Evolutionary conservation across 139 green algal genomes (phyloP).

Genomic region (Axilococcus clingmanii): DNA sequence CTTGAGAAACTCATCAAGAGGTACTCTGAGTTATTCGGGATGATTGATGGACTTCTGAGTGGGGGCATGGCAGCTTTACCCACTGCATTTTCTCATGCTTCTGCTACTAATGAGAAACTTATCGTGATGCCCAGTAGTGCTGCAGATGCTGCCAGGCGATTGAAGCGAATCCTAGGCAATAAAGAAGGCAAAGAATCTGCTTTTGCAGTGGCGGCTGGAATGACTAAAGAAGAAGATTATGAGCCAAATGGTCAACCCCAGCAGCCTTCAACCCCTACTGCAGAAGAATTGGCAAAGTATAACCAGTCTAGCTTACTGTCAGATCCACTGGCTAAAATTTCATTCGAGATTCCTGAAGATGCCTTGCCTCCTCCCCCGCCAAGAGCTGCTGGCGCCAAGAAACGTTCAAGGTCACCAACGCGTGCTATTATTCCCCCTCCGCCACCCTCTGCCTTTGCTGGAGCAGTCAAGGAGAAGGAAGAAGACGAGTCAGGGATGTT

Average conservation of each 20-base stretch:
- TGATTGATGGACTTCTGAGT: constrained; percentile 16
- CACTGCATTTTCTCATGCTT: constrained; percentile 21
- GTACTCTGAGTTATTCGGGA: constrained; percentile 28
- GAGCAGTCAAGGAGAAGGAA: constrained; percentile 9
- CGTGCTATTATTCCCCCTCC: neutral
- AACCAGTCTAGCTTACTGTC: too few species aligned
- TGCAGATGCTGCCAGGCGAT: constrained; percentile 9
- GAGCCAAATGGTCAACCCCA: constrained; percentile 6
- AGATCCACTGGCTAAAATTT: constrained; percentile 10
- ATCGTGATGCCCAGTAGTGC: constrained; percentile 13
- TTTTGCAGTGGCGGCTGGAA: neutral
- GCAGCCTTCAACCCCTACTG: constrained; percentile 7
- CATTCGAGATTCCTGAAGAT: constrained; percentile 34
- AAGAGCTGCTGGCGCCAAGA: constrained; percentile 8
- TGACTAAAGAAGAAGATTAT: neutral
- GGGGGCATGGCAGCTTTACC: constrained; percentile 16
- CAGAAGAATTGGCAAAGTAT: constrained; percentile 8
- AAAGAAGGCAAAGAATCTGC: neutral
- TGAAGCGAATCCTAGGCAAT: constrained; percentile 7
- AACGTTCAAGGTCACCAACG: neutral
- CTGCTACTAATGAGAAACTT: constrained; percentile 14
- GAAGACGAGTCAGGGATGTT: constrained; percentile 8
- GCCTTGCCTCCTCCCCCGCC: constrained; percentile 26
- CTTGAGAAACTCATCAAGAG: constrained; percentile 28
- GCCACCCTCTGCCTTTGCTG: constrained; percentile 12